Evolutionary conservation across 129 eudicot genomes (phyloP), one percentile per base, ranked within the genome.

Genomic region (Chrysanthemum lavandulifolium): DNA sequence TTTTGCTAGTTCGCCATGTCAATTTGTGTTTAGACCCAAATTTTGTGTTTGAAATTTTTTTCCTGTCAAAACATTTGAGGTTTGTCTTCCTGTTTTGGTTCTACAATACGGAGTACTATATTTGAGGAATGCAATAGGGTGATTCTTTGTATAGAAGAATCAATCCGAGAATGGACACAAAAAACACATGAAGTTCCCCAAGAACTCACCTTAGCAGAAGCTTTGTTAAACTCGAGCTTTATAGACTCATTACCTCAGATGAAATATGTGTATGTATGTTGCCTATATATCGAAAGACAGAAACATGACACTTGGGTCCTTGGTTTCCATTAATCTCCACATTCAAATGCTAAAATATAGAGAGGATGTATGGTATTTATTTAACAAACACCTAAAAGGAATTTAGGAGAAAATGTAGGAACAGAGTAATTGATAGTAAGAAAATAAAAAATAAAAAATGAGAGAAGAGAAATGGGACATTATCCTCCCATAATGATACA

Each of bases 291-390:
- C 27, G 47, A 60, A 10, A 55, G 27, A 57, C 0, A 57, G 25
- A 5, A 9, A 60, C 43, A 61, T 27, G 66, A 8, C 67, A 61
- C 67, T 29, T 61, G 67, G 61, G 14, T 68, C 25, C 54, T 59
- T 58, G 63, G 48, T 25, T 59, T 76, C 45, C 69, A 3, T 8
- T 76, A 48, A 76, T 58, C 50, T 23, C 75, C 69, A 49, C 54
- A 48, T 68, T 76, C 29, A 76, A 19, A 8, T 27, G 80, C 80
- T 68, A 49, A 76, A 68, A 58, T 13, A 61, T 68, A 67, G 75
- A 68, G 49, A 76, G 21, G 10, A 76, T 76, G 80, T 19, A 76
- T 47, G 73, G 79, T 15, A 76, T 73, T 25, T 73, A 51, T 50
- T 63, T 51, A 71, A 19, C 67, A 36, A 57, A 6, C 11, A 40